Base-by-base conservation (phyloP, 2,329 filamentous ascomycete species). In the Xylariaceae sp. region DNA sequence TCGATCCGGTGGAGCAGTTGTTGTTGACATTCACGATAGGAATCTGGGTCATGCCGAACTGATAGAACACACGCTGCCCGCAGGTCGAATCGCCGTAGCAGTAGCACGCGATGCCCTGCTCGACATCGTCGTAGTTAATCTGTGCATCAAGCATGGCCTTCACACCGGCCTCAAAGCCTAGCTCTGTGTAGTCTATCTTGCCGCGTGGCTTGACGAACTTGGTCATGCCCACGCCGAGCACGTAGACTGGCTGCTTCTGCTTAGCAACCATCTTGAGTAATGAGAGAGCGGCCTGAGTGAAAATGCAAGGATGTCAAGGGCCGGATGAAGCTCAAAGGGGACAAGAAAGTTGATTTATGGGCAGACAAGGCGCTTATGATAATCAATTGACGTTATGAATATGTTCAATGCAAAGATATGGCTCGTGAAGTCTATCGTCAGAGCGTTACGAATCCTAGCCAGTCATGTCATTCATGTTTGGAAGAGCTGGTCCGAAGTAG, bases 21-120 rank as follows among this genome's bases (percentile, higher is more conserved):
- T 97, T 97, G 83, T 97, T 97, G 72, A 96, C 91, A 72, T 97
- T 97, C 81, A 95, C 92, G 73, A 97, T 91, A 70, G 93, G 93
- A 69, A 97, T 97, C 71, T 88, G 82, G 49, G 92, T 97, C 88
- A 97, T 92, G 78, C 93, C 94, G 75, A 97, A 97, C 77, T 97
- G 93, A 78, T 97, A 97, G 78, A 97, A 97, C 71, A 97, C 92
- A 66, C 93, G 88, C 80, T 97, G 93, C 52, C 93, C 93, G 76
- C 89, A 94, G 58, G 93, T 96, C 64, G 87, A 92, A 79, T 97
- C 93, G 71, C 93, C 93, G 74, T 96, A 97, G 82, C 92, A 96
- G 80, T 96, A 97, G 82, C 93, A 97, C n/a, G 92, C 94, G 9
- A 97, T 83, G 63, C 91, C 93, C 73, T 95, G 89, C 64, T 97